Evolutionary conservation across 202 grass and related monocot genomes (phyloP).

Genomic region (Hordeum pubiflorum): DNA sequence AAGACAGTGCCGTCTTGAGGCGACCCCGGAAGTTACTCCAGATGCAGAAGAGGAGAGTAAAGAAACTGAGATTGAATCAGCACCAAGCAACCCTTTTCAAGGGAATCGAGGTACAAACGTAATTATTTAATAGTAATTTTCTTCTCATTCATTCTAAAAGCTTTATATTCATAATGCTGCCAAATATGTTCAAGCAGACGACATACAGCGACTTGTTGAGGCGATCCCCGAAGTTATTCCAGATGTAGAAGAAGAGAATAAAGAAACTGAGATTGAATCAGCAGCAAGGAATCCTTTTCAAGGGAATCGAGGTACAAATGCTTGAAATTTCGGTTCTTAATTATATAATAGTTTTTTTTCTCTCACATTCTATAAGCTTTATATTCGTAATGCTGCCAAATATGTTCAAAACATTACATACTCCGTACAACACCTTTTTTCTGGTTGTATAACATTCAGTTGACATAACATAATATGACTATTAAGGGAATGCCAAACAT

Average conservation of each 20-base stretch:
- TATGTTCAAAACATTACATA: background rate
- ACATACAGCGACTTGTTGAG: slow-evolving; percentile 58
- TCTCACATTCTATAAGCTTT: slow-evolving; percentile 22
- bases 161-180: too few relatives aligned
- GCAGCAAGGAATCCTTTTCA: background rate
- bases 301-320: slow-evolving; percentile 42
- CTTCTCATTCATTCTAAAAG: too few relatives aligned
- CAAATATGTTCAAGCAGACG: slow-evolving; percentile 19
- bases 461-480: background rate
- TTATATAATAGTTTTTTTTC: background rate
- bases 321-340: background rate
- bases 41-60: slow-evolving; percentile 41
- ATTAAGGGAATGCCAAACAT: background rate
- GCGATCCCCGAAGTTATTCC: slow-evolving; percentile 52
- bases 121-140: too few relatives aligned
- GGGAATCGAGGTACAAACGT: slow-evolving; percentile 1
- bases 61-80: slow-evolving; percentile 8
- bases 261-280: slow-evolving; percentile 17
- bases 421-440: background rate
- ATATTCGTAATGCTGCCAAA: background rate
- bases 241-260: slow-evolving; percentile 37
- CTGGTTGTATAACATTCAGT: background rate
- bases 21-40: slow-evolving; percentile 49
- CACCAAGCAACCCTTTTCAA: slow-evolving; percentile 12
- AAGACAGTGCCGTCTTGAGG: slow-evolving; percentile 56